These are phyloP conservation scores for Fusarium liriodendri DNA, from an alignment of 2,329 filamentous ascomycete species.

Conservation along the genomic window DNA sequence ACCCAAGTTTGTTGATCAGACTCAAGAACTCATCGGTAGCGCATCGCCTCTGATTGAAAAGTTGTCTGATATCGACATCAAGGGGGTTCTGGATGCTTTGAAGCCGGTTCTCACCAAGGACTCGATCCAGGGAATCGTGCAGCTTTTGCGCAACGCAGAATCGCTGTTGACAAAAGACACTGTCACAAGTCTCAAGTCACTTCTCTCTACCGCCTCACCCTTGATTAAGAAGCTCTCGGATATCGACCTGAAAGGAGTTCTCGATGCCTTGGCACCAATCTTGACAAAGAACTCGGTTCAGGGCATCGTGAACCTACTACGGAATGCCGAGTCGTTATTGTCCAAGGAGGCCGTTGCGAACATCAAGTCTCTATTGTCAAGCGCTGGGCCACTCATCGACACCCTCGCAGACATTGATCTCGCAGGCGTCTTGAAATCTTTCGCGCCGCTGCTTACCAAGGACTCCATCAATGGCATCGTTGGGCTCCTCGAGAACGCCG, in stretches of 20 bases:
- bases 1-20: constrained; percentile 26
- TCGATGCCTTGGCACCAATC: constrained; percentile 48
- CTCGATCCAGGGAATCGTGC: constrained; percentile 41
- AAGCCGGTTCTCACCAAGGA: constrained; percentile 43
- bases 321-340: constrained; percentile 46
- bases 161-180: constrained; percentile 35
- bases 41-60: constrained; percentile 42
- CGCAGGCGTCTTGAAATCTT: constrained; percentile 44
- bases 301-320: constrained; percentile 46
- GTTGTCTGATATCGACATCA: constrained; percentile 49
- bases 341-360: constrained; percentile 35
- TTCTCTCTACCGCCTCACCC: constrained; percentile 37
- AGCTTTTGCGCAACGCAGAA: constrained; percentile 42
- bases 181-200: constrained; percentile 40
- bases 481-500: constrained; percentile 38
- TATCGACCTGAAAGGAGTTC: constrained; percentile 47
- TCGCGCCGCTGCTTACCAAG: constrained; percentile 42
- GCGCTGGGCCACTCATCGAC: constrained; percentile 38
- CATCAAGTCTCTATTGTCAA: constrained; percentile 32
- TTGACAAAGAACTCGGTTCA: constrained; percentile 48
- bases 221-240: neutral
- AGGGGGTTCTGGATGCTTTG: constrained; percentile 44
- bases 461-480: constrained; percentile 42
- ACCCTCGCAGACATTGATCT: constrained; percentile 49
- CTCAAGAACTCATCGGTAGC: constrained; percentile 33